Conservation (phyloP, 805 yeast species). For the Saccharomycopsis olivae region DNA sequence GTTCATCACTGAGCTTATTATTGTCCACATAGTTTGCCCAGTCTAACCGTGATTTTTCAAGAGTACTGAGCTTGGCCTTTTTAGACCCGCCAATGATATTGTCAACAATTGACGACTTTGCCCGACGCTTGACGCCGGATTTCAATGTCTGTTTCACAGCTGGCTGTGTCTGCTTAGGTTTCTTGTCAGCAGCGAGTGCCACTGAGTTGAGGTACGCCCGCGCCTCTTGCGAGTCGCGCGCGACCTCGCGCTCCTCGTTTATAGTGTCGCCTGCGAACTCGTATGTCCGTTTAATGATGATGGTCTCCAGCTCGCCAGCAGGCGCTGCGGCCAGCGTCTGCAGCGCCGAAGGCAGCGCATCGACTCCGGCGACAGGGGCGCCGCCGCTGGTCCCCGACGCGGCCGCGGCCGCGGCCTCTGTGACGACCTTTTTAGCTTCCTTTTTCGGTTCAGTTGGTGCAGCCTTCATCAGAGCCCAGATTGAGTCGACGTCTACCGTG, state of each 20-base stretch:
- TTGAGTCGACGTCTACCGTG: constrained; percentile 35
- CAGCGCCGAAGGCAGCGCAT: no score
- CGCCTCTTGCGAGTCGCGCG: constrained; percentile 74
- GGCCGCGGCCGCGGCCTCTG: neutral
- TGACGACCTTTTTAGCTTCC: no score
- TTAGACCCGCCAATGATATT: constrained; percentile 61
- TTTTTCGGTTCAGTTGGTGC: no score
- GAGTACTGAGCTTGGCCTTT: constrained; percentile 74
- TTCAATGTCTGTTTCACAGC: constrained; percentile 20
- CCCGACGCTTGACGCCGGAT: constrained; percentile 28
- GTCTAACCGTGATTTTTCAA: constrained; percentile 87
- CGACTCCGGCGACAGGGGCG: no score
- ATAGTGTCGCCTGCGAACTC: constrained; percentile 83
- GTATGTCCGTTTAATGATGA: constrained; percentile 67
- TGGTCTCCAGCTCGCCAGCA: constrained; percentile 32
- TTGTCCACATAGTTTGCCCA: constrained; percentile 93
- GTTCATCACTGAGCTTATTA: constrained; percentile 74
- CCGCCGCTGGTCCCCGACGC: no score
- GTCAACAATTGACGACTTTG: constrained; percentile 67
- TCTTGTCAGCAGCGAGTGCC: constrained; percentile 23
- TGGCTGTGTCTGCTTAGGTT: neutral
- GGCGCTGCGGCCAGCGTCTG: no score
- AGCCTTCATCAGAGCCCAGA: constrained; percentile 50
- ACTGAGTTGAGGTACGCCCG: constrained; percentile 61
- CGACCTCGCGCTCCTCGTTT: constrained; percentile 71